Percentiles rank a stretch among this genome's conserved stretches.
phyloP scores from a whole-genome alignment of 768 basidiomycete genomes.

The Nidularia pulvinata region DNA sequence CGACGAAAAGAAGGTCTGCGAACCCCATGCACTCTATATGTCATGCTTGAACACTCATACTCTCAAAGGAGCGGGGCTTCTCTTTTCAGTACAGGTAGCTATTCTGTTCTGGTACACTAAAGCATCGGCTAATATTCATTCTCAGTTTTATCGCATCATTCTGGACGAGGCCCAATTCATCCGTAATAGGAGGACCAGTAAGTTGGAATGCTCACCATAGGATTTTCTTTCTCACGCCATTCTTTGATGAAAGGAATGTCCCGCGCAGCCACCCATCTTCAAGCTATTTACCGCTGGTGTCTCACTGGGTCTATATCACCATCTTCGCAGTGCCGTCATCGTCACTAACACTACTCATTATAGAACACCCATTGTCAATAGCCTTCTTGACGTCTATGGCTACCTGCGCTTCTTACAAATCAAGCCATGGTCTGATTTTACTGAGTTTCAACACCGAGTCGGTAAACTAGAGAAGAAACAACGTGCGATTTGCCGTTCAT shows the following conservation, averaged over 20 bases:
- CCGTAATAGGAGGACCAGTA: constrained; percentile 48
- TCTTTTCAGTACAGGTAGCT: neutral
- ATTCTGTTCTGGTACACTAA: neutral
- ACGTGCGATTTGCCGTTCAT: constrained; percentile 33
- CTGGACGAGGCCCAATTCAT: constrained; percentile 60
- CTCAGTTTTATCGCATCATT: constrained; percentile 46
- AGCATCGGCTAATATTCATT: neutral
- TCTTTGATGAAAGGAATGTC: constrained; percentile 36
- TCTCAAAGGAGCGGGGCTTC: neutral
- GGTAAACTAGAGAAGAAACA: constrained; percentile 43
- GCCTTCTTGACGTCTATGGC: constrained; percentile 53
- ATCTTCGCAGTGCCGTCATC: neutral
- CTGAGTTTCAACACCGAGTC: constrained; percentile 35
- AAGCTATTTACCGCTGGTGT: constrained; percentile 60
- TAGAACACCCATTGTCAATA: constrained; percentile 68
- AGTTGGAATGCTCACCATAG: constrained; percentile 8
- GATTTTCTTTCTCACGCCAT: neutral
- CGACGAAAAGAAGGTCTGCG: neutral
- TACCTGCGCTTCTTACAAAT: constrained; percentile 41
- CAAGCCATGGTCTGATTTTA: constrained; percentile 47
- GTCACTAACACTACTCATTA: neutral
- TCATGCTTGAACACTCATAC: neutral
- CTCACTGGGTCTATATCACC: constrained; percentile 50
- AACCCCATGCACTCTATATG: too few species aligned
- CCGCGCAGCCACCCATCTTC: constrained; percentile 52